phyloP scores from a whole-genome alignment of 2,329 filamentous ascomycete species.

The Cryphonectria naterciae region DNA sequence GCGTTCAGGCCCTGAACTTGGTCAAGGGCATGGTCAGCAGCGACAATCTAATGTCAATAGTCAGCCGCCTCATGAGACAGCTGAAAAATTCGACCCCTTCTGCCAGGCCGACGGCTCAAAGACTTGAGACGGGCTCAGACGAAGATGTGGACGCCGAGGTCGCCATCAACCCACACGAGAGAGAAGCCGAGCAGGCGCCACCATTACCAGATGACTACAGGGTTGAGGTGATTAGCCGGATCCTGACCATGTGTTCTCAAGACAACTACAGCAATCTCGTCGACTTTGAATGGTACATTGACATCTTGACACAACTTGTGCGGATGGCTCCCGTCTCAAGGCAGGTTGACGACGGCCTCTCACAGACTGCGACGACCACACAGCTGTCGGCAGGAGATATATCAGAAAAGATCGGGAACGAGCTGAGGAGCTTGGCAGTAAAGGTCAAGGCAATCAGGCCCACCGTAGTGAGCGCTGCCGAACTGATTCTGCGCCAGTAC shows the following conservation, averaged over 20 bases:
- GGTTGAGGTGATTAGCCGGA: constrained; percentile 77
- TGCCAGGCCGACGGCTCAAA: constrained; percentile 15
- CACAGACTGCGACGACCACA: constrained; percentile 36
- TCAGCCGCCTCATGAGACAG: constrained; percentile 86
- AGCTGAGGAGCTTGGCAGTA: constrained; percentile 88
- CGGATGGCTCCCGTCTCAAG: constrained; percentile 65
- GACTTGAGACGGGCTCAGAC: constrained; percentile 44
- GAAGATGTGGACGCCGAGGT: constrained; percentile 57
- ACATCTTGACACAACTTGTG: constrained; percentile 83
- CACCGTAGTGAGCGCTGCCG: constrained; percentile 81
- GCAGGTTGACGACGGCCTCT: constrained; percentile 43
- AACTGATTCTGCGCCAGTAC: constrained; percentile 69
- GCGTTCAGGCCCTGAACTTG: constrained; percentile 87
- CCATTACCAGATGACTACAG: constrained; percentile 86
- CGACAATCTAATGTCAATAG: constrained; percentile 82
- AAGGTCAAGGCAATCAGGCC: constrained; percentile 83
- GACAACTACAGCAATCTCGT: constrained; percentile 84
- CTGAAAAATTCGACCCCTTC: constrained; percentile 64
- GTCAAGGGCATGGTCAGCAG: constrained; percentile 92
- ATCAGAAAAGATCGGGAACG: constrained; percentile 76
- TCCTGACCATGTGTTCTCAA: constrained; percentile 86
- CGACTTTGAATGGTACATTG: constrained; percentile 98
- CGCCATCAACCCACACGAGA: constrained; percentile 41
- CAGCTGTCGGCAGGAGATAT: constrained; percentile 50
- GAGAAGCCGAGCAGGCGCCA: constrained; percentile 49